Conservation (phyloP, 176 grass and related monocot species). For the Oryza officinalis region DNA sequence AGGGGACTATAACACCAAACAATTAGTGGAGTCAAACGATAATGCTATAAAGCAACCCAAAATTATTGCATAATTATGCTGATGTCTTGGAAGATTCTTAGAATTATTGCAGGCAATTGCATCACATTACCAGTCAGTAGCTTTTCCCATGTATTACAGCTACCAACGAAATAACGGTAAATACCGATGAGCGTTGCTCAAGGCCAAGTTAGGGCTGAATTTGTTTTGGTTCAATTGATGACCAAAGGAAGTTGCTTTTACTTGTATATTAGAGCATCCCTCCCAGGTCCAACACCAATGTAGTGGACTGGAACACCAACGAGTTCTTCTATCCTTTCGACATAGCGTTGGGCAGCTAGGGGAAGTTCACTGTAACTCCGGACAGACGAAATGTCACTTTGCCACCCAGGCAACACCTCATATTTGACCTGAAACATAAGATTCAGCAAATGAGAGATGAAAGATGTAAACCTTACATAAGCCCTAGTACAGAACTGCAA, state of each 20-base stretch:
- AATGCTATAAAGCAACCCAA: constrained; percentile 11
- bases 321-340: constrained; percentile 86
- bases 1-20: neutral
- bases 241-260: constrained; percentile 20
- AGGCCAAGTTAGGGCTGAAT: constrained; percentile 2
- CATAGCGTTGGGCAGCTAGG: constrained; percentile 50
- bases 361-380: constrained; percentile 69
- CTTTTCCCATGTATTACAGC: constrained; percentile 20
- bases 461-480: neutral
- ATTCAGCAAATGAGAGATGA: neutral
- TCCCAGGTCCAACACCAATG: constrained; percentile 75
- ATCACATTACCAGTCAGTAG: constrained; percentile 35
- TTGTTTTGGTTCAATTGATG: constrained; percentile 7
- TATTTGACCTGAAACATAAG: constrained; percentile 66
- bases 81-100: constrained; percentile 14
- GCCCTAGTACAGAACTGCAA: neutral
- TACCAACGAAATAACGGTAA: constrained; percentile 12
- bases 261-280: constrained; percentile 88
- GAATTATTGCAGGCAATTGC: constrained; percentile 41
- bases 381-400: constrained; percentile 69
- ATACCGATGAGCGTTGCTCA: constrained; percentile 24
- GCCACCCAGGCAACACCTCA: constrained; percentile 73
- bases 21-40: constrained; percentile 31
- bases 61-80: constrained; percentile 30
- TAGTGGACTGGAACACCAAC: constrained; percentile 70